Evolutionary conservation across 1,139 yeast species (phyloP).

Genomic region (Geotrichum phurueaensis): DNA sequence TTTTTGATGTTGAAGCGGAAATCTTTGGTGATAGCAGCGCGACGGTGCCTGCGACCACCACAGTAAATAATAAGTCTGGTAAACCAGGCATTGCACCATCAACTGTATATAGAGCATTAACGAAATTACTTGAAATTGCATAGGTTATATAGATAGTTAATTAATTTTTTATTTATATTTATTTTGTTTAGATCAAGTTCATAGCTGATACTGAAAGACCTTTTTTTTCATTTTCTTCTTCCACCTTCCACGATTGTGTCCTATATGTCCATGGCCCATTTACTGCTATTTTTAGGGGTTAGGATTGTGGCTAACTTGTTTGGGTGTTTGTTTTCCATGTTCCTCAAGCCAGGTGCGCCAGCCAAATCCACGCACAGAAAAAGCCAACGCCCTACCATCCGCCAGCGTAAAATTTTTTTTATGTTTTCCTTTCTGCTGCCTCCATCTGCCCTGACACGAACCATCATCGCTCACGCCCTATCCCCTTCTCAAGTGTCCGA

Average conservation of each 20-base stretch:
- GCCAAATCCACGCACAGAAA: background rate
- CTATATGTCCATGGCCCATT: background rate
- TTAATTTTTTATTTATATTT: background rate
- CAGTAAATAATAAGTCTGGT: slow-evolving; percentile 1
- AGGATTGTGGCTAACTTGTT: background rate
- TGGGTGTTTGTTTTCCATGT: background rate
- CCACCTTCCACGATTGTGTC: background rate
- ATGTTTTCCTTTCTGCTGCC: background rate
- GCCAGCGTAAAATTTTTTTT: background rate
- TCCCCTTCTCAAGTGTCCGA: background rate
- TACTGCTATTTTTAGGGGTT: background rate
- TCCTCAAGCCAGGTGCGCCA: background rate
- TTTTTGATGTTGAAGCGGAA: background rate
- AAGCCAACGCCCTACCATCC: background rate
- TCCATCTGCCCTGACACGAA: background rate
- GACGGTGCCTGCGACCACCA: background rate
- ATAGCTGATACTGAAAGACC: no score
- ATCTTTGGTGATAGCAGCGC: background rate
- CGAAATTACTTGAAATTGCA: slow-evolving; percentile 4
- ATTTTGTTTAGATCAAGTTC: background rate
- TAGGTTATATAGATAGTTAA: background rate
- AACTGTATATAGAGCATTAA: slow-evolving; percentile 14
- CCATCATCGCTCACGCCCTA: background rate
- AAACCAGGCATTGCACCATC: slow-evolving; percentile 1
- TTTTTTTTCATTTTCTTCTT: background rate